Evolutionary conservation across 2,329 filamentous ascomycete species (phyloP), one percentile per base, ranked within the genome.

Genomic region (Aspergillus jensenii): DNA sequence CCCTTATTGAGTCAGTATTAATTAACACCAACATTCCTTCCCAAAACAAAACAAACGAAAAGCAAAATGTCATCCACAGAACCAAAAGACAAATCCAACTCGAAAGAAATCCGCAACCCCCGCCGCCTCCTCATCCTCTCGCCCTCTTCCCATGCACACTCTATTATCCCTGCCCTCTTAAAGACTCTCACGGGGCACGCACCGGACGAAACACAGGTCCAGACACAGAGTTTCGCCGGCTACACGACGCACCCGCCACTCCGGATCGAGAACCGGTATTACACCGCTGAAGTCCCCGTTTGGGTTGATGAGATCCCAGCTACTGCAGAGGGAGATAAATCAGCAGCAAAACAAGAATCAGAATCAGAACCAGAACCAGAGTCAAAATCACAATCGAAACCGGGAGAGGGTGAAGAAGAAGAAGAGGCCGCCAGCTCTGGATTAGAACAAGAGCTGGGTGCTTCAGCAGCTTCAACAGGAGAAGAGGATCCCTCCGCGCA

Each of bases 221-320:
- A 62, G 14, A 57, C 65, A 15, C 70, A 65, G 19, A 70, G 73
- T 4, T 79, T 79, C 62, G 75, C 78, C 11, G 78, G 78, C 17
- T 80, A 80, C 60, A 79, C 78, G 9, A 76, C 75, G 1, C 78
- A 80, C 59, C 66, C 74, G 2, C 77, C 77, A 6, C 67, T 80
- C 31, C 66, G 58, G 6, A 64, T 80, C 47, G 47, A 66, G 47
- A 80, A 76, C 43, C 76, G 74, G 62, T 80, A 80, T 64, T 80
- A 79, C 60, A 68, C 62, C 4, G 70, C 76, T 6, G 74, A 79
- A 15, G 67, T 80, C 21, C 75, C 73, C 15, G 70, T 80, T 45
- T 80, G 78, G 78, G 77, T 79, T 19, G 78, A 80, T 52, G 77
- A 79, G 62, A 69, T 80, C 12, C 74, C 76, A 1, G 56, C 71